A percentile compares a stretch with the other conserved stretches of the same genome.
phyloP scores from a whole-genome alignment of 495 filamentous ascomycete genomes.

The Daldinia loculata region DNA sequence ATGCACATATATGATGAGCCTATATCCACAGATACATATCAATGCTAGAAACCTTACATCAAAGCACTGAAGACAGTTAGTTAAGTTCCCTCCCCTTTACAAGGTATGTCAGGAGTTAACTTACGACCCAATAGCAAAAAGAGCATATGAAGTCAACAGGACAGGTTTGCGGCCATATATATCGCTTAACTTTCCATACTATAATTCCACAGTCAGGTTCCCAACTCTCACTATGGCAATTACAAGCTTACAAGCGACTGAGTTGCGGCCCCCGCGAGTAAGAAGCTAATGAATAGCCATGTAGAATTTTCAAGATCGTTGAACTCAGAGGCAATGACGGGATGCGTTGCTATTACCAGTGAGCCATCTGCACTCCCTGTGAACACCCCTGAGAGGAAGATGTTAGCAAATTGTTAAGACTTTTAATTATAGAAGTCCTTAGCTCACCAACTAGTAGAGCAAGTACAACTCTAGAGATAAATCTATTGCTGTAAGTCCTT shows the following conservation, averaged over 20 bases:
- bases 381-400: conserved; percentile 62
- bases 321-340: conserved; percentile 73
- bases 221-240: background rate
- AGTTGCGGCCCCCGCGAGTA: conserved; percentile 65
- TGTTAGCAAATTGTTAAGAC: background rate
- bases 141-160: conserved; percentile 51
- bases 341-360: conserved; percentile 69
- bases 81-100: conserved; percentile 41
- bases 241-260: conserved; percentile 62
- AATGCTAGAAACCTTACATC: conserved; percentile 49
- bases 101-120: conserved; percentile 1
- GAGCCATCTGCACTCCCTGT: conserved; percentile 69
- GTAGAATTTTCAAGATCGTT: conserved; percentile 64
- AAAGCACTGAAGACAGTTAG: conserved; percentile 49
- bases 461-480: conserved; percentile 27
- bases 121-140: conserved; percentile 58
- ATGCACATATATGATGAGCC: conserved; percentile 4
- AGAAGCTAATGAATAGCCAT: conserved; percentile 74
- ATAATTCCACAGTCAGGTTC: conserved; percentile 1
- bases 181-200: conserved; percentile 60
- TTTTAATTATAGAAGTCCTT: background rate
- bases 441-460: conserved; percentile 33
- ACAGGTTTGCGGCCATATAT: conserved; percentile 59
- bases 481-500: conserved; percentile 24
- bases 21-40: conserved; percentile 45